Conservation (phyloP, 1,139 yeast genomes). For the Sugiyamaella paludigena region DNA sequence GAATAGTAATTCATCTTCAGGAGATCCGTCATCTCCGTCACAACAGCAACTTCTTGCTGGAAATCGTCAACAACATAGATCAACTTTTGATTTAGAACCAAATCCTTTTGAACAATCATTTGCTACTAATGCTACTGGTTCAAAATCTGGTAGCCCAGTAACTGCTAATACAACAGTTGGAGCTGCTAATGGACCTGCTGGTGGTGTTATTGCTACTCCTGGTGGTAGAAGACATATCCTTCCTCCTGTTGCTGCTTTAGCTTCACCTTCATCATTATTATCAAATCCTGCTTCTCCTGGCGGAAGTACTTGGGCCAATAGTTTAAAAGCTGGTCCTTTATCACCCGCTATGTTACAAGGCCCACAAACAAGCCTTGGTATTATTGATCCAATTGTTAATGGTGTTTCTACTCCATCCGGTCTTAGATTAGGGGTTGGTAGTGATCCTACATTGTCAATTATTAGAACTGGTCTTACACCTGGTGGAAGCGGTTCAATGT, state of each 20-base stretch:
- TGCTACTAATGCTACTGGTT: slow-evolving; percentile 51
- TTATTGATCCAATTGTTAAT: slow-evolving; percentile 13
- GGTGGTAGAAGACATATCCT: slow-evolving; percentile 35
- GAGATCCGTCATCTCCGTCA: background rate
- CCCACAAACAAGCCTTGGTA: slow-evolving; percentile 25
- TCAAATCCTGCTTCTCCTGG: slow-evolving; percentile 24
- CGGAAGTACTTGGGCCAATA: slow-evolving; percentile 27
- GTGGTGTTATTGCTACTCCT: slow-evolving; percentile 29
- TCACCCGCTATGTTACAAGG: slow-evolving; percentile 38
- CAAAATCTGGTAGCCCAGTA: slow-evolving; percentile 14
- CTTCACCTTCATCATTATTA: slow-evolving; percentile 36
- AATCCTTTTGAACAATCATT: slow-evolving; percentile 95
- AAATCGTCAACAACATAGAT: background rate
- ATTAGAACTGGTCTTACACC: slow-evolving; percentile 40
- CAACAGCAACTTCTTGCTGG: too few relatives aligned
- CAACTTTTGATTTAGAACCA: slow-evolving; percentile 73
- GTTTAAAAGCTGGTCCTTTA: slow-evolving; percentile 35
- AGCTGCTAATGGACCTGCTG: slow-evolving; percentile 14
- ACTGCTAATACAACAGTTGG: slow-evolving; percentile 5
- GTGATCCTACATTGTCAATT: slow-evolving; percentile 25
- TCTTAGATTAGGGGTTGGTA: slow-evolving; percentile 14
- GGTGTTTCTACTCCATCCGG: background rate
- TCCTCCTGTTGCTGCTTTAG: slow-evolving; percentile 39
- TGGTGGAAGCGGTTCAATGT: slow-evolving; percentile 38
- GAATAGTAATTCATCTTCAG: background rate